Conservation (phyloP, 179 eudicot genomes). For the Spergularia azorica region DNA sequence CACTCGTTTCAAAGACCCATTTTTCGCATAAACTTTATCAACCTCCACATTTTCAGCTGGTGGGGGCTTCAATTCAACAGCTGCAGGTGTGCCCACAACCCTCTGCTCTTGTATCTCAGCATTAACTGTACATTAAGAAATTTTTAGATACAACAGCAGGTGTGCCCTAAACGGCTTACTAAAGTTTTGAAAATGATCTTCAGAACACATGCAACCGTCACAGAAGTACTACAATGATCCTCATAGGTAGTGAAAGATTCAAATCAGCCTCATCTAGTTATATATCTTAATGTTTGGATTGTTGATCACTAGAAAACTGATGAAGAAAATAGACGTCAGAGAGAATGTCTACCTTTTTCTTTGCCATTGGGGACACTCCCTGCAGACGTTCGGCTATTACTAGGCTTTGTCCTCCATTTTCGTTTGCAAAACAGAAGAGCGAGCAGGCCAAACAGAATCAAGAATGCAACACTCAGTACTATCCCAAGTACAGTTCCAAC, state of each 20-base stretch:
- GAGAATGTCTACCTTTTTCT: conserved; percentile 51
- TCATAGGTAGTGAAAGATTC: not conserved
- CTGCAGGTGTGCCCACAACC: conserved; percentile 47
- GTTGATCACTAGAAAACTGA: not conserved
- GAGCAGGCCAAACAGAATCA: conserved; percentile 52
- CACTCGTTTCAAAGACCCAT: conserved; percentile 76
- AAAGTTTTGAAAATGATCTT: not conserved
- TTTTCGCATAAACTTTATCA: conserved; percentile 68
- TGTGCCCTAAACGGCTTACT: too few relatives aligned
- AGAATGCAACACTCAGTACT: conserved; percentile 51
- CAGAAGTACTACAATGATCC: not conserved
- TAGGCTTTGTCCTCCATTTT: conserved; percentile 56
- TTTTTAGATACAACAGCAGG: not conserved
- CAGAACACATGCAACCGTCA: not conserved
- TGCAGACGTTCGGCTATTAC: conserved; percentile 41
- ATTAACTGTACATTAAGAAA: conserved; percentile 39
- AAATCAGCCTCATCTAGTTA: not conserved
- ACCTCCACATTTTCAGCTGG: conserved; percentile 61
- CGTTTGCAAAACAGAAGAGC: conserved; percentile 57
- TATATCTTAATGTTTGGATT: not conserved
- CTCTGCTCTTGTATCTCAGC: conserved; percentile 80
- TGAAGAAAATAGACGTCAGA: not conserved
- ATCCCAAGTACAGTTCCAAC: conserved; percentile 76
- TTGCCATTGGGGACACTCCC: conserved; percentile 53
- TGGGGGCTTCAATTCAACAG: conserved; percentile 65